Evolutionary conservation across 163 green algal genomes (phyloP), one percentile per base, ranked within the genome.

Genomic region (Volvox carteri): DNA sequence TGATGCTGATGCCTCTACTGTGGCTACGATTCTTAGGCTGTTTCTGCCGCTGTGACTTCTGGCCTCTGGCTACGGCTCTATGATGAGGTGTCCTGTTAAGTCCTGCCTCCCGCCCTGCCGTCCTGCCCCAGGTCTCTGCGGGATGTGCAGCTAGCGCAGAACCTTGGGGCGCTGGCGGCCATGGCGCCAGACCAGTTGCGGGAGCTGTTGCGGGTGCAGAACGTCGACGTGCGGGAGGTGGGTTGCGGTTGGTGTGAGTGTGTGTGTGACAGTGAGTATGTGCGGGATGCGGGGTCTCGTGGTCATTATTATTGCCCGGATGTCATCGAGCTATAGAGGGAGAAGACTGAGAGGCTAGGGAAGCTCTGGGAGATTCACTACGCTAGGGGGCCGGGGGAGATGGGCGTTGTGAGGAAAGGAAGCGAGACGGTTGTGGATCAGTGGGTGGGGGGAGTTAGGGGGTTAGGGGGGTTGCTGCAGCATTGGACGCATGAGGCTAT

Each of bases 181-280:
- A 92, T 92, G 89, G 56, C 84, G 37, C 39, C 68, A 0, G 33
- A 52, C 30, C 78, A 90, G 89, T 84, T 92, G 68, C 37, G 74
- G 68, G 67, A 90, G 33, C 76, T 92, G 70, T 78, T 92, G 54
- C 33, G 65, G 33, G 50, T 28, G 37, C 89, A 92, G 67, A 52
- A 46, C 30, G 58, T 89, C 18, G 48, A 91, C 72, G 50, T 91
- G 23, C 5, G 46, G n/a, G 80, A 89, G 73, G 79, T 91, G 68
- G 70, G 70, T 54, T 39, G 65, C n/a, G 54, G 19, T 65, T 4
- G 6, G 54, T 8, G 54, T 65, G 54, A 5, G 54, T 65, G 5
- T 58, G 50, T 58, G 50, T 58, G 50, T 58, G 50, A 25, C 12
- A 25, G 50, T 58, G 50, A 25, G 50, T 58, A 16, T 58, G 50